phyloP scores from a whole-genome alignment of 805 yeast species.

The Pichia deserticola region DNA sequence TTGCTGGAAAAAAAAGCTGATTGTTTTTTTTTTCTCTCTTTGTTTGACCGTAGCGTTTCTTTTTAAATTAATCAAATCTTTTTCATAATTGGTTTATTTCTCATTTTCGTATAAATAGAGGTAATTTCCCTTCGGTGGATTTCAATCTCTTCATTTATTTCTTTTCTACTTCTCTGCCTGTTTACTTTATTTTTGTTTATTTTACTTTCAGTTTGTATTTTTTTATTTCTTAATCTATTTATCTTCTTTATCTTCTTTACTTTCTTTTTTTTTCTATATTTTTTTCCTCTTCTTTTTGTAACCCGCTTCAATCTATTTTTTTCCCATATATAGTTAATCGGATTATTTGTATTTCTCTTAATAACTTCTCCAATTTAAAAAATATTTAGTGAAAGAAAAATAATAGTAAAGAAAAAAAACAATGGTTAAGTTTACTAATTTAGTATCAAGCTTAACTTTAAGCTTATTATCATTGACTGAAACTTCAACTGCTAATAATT shows the following conservation, averaged over 20 bases:
- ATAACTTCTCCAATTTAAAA: not conserved
- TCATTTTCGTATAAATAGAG: too few relatives aligned
- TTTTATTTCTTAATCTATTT: not conserved
- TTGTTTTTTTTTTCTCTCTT: too few relatives aligned
- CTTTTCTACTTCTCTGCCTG: too few relatives aligned
- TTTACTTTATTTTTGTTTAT: too few relatives aligned
- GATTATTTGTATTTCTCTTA: not conserved
- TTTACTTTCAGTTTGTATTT: too few relatives aligned
- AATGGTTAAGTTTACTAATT: conserved; percentile 6
- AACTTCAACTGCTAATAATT: not conserved
- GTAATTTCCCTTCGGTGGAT: too few relatives aligned
- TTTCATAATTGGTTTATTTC: too few relatives aligned
- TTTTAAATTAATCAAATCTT: too few relatives aligned
- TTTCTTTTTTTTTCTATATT: not conserved
- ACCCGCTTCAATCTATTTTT: conserved; percentile 7
- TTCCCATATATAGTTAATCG: conserved; percentile 1
- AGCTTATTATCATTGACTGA: not conserved
- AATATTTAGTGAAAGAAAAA: not conserved
- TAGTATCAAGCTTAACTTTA: not conserved
- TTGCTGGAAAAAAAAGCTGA: too few relatives aligned
- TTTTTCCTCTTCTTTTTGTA: not conserved
- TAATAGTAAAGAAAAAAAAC: not conserved
- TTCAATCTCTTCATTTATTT: too few relatives aligned
- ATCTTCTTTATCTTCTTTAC: not conserved
- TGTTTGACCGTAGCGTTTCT: too few relatives aligned